phyloP scores from a whole-genome alignment of 1,284 basidiomycete genomes.

The Anthracocystis setariae region DNA sequence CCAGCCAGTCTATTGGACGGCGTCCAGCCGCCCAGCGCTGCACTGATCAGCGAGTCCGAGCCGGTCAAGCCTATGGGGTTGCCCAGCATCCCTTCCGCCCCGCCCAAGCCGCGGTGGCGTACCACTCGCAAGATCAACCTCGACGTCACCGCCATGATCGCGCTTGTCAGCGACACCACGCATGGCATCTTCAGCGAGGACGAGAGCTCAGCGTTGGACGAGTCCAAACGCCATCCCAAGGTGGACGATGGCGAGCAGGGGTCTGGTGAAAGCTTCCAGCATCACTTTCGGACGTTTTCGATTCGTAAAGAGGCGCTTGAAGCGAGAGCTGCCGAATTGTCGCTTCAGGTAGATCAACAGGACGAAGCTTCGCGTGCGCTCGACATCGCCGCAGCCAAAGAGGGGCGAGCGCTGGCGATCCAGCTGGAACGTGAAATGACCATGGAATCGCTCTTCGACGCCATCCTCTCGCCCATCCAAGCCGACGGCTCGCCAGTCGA shows the following conservation, averaged over 20 bases:
- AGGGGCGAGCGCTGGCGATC: constrained; percentile 37
- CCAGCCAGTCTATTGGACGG: not conserved
- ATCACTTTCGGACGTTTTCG: constrained; percentile 43
- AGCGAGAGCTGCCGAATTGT: constrained; percentile 33
- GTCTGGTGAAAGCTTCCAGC: constrained; percentile 27
- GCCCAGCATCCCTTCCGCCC: constrained; percentile 35
- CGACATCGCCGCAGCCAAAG: constrained; percentile 35
- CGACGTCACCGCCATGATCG: constrained; percentile 60
- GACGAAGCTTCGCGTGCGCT: constrained; percentile 28
- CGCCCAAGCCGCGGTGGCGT: constrained; percentile 18
- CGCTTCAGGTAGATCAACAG: constrained; percentile 25
- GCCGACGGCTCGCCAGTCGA: constrained; percentile 7
- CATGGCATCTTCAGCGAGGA: constrained; percentile 31
- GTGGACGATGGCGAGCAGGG: constrained; percentile 21
- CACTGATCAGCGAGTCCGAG: not conserved
- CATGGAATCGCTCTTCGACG: constrained; percentile 44
- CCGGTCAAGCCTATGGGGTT: constrained; percentile 9
- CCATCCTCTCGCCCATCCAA: constrained; percentile 10
- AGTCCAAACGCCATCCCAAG: constrained; percentile 25
- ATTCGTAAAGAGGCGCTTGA: constrained; percentile 45
- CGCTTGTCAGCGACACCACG: constrained; percentile 56
- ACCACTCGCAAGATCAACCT: constrained; percentile 49
- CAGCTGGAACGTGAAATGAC: constrained; percentile 49
- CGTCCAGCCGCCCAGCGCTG: constrained; percentile 9
- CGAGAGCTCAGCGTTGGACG: constrained; percentile 5